A percentile compares a stretch with the other conserved stretches of the same genome.
Evolutionary conservation across 352 stramenopile species (phyloP).

Genomic region (Phytophthora megakarya): DNA sequence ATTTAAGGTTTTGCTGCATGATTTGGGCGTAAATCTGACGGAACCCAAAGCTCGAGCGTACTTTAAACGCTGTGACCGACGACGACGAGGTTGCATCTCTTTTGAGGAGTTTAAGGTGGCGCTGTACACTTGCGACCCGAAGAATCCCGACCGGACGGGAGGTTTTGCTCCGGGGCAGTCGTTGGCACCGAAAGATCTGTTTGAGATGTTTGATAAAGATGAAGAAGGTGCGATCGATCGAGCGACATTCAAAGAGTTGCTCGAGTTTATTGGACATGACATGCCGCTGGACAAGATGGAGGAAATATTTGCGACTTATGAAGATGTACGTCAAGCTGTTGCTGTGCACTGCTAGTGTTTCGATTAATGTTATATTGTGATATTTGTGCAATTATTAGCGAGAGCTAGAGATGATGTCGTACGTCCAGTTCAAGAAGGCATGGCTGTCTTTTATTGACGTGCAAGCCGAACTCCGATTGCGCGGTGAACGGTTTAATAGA

Average conservation of each 20-base stretch:
- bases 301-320: slow-evolving; percentile 63
- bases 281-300: slow-evolving; percentile 70
- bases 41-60: slow-evolving; percentile 78
- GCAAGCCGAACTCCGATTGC: slow-evolving; percentile 58
- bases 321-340: slow-evolving; percentile 56
- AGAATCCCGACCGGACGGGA: slow-evolving; percentile 68
- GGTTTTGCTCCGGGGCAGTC: slow-evolving; percentile 74
- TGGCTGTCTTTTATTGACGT: slow-evolving; percentile 77
- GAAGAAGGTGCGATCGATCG: slow-evolving; percentile 73
- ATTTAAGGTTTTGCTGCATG: slow-evolving; percentile 72
- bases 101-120: slow-evolving; percentile 84
- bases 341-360: not conserved
- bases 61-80: slow-evolving; percentile 79
- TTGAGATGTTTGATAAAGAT: slow-evolving; percentile 81
- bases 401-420: slow-evolving; percentile 72
- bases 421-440: slow-evolving; percentile 75
- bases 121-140: slow-evolving; percentile 81
- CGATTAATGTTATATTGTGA: not conserved
- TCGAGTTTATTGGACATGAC: slow-evolving; percentile 70
- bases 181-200: slow-evolving; percentile 77
- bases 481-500: slow-evolving; percentile 68
- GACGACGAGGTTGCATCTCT: slow-evolving; percentile 64
- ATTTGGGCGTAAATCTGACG: slow-evolving; percentile 62
- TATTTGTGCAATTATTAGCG: slow-evolving; percentile 46
- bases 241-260: slow-evolving; percentile 66